Evolutionary conservation across 2,329 filamentous ascomycete genomes (phyloP), one percentile per base, ranked within the genome.

Genomic region (Cryphonectria radicalis): DNA sequence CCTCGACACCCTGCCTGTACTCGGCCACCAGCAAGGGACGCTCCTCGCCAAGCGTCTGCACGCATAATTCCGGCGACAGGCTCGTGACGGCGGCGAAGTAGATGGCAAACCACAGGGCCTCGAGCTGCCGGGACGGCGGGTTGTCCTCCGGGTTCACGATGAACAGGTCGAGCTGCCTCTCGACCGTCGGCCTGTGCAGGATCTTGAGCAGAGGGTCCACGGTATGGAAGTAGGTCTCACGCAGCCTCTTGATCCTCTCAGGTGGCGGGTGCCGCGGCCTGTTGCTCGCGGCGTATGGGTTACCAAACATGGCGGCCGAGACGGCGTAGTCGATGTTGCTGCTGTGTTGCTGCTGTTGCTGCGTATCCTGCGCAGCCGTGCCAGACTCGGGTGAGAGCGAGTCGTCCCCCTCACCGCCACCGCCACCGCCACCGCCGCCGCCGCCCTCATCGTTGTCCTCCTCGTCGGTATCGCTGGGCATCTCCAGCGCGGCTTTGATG

Each of bases 171-270:
- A 82, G 72, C 46, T 77, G 73, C 1, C 74, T 76, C 19, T 74
- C 74, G 35, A 82, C 75, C 0, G 82, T 83, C 3, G 83, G 83
- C n/a, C 80, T 78, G 73, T 85, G 83, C 5, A 85, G 72, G 43
- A 85, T 78, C 75, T 85, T 85, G 71, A 85, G 75, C 46, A 84
- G 77, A 65, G 82, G 79, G 59, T 85, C 83, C 25, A 84, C 81
- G 40, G 82, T 84, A 43, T 76, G 75, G 67, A 80, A 81, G 74
- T 80, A 85, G 14, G 77, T 77, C 0, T 75, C 69, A 67, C 80
- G 79, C 19, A 85, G 77, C 40, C 77, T 79, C 32, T 78, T 76
- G 66, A 84, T 81, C 62, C 81, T 80, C 28, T 81, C 76, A 1
- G 79, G 77, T 1, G 79, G 71, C 35, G 83, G 83, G 53, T 85